Percentiles rank a stretch among this genome's conserved stretches.
Conservation (phyloP, 1,139 yeast genomes). For the Waltiozyma sp. region DNA sequence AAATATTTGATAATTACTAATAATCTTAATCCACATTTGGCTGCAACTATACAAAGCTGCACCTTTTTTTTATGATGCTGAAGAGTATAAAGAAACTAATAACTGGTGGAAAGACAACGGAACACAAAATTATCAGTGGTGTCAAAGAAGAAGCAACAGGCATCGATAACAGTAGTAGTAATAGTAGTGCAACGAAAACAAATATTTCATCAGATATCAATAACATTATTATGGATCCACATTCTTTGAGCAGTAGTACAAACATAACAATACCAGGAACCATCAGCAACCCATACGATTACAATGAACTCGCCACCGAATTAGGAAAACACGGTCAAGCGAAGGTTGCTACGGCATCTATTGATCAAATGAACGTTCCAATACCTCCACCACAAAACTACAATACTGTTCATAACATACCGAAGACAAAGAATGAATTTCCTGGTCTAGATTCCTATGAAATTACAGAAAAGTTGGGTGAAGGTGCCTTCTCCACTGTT, state of each 20-base stretch:
- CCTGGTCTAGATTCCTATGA: conserved; percentile 20
- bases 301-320: conserved; percentile 17
- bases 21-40: too few species aligned
- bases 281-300: conserved; percentile 11
- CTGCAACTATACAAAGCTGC: too few species aligned
- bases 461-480: conserved; percentile 42
- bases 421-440: conserved; percentile 4
- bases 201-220: background rate
- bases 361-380: too few species aligned
- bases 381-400: background rate
- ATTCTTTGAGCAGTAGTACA: background rate
- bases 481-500: conserved; percentile 88
- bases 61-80: background rate
- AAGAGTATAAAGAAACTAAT: background rate
- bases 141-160: too few species aligned
- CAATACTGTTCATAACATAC: background rate
- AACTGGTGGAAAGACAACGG: background rate
- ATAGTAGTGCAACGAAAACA: background rate
- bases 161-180: too few species aligned
- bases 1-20: too few species aligned
- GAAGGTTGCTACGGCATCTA: background rate
- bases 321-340: conserved; percentile 15
- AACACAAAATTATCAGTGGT: background rate
- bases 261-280: background rate
- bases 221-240: background rate